phyloP scores from a whole-genome alignment of 2,329 filamentous ascomycete genomes.

The Curvularia verruculosa region DNA sequence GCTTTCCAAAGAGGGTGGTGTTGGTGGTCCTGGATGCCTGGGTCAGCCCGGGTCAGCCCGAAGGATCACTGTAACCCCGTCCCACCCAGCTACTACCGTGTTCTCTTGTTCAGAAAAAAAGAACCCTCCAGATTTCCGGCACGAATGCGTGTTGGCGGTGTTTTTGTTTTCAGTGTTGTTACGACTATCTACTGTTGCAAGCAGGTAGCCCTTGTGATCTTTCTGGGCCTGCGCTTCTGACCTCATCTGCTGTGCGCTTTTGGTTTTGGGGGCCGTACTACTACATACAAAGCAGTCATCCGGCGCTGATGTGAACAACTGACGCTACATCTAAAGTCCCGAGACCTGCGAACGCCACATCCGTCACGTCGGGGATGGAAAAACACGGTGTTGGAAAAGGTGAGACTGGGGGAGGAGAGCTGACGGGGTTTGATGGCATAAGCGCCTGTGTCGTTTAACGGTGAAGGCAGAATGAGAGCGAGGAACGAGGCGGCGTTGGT shows the following conservation, averaged over 20 bases:
- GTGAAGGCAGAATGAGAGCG: neutral
- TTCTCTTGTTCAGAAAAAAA: neutral
- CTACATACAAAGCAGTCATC: conserved; percentile 1
- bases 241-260: neutral
- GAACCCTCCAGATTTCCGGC: neutral
- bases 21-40: neutral
- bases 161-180: no score
- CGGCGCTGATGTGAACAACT: neutral
- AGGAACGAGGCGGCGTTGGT: neutral
- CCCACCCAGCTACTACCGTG: neutral
- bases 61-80: neutral
- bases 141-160: neutral
- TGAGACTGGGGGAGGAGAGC: neutral
- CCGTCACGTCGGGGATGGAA: neutral
- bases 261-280: conserved; percentile 1
- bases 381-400: neutral
- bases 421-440: neutral
- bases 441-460: neutral
- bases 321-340: neutral
- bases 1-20: neutral
- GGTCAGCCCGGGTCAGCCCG: neutral
- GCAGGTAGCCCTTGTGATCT: neutral
- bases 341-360: neutral
- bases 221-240: neutral
- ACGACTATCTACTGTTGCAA: no score